Conservation (phyloP, 805 yeast species). For the Ogataea pini region DNA sequence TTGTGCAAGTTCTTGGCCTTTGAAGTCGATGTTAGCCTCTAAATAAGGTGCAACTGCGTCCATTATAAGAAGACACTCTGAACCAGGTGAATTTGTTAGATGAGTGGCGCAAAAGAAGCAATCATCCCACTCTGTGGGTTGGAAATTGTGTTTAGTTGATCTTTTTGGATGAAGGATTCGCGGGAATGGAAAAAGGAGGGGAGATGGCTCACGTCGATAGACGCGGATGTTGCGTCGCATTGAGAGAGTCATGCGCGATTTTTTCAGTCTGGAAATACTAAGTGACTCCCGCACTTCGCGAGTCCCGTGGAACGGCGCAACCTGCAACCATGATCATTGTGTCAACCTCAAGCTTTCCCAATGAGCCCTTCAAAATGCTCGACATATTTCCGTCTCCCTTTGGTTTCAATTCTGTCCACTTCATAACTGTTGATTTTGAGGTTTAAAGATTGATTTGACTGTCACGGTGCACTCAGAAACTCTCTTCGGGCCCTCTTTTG, state of each 20-base stretch:
- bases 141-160: background rate
- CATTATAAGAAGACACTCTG: slow-evolving; percentile 15
- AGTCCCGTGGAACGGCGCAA: slow-evolving; percentile 1
- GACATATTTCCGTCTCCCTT: background rate
- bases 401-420: too few species aligned
- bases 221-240: too few species aligned
- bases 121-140: background rate
- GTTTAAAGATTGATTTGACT: too few species aligned
- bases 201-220: background rate
- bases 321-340: background rate
- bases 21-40: slow-evolving; percentile 47
- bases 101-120: background rate
- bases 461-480: too few species aligned
- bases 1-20: slow-evolving; percentile 52
- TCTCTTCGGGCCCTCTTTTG: background rate
- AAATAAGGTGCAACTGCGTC: slow-evolving; percentile 23
- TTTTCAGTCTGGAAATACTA: too few species aligned
- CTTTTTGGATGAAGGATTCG: background rate
- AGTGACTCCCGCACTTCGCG: background rate
- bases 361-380: background rate
- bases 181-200: background rate
- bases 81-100: background rate
- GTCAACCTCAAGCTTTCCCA: too few species aligned
- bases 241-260: too few species aligned
- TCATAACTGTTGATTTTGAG: too few species aligned